Evolutionary conservation across 805 yeast genomes (phyloP).

Genomic region (Saccharomycopsis oosterbeekiorum): DNA sequence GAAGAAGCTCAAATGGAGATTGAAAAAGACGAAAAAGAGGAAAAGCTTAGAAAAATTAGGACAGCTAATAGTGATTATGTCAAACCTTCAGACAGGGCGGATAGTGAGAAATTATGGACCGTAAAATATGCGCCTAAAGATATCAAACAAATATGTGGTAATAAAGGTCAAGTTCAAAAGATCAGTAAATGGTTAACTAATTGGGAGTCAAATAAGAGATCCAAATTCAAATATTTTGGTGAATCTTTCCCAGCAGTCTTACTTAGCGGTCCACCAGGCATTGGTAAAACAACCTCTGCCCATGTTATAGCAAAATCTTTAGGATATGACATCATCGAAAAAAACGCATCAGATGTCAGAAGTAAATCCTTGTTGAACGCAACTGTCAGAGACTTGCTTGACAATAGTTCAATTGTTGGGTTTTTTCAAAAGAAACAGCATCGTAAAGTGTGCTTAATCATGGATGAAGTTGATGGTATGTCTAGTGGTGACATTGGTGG

Average conservation of each 20-base stretch:
- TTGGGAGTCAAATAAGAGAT: conserved; percentile 50
- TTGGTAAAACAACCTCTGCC: conserved; percentile 85
- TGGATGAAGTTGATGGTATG: conserved; percentile 99
- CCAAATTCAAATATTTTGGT: conserved; percentile 47
- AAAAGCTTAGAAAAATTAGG: conserved; percentile 23
- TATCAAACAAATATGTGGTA: conserved; percentile 79
- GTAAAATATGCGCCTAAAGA: conserved; percentile 81
- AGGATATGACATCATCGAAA: conserved; percentile 72
- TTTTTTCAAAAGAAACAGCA: conserved; percentile 47
- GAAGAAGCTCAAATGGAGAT: conserved; percentile 42
- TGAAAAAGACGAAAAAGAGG: conserved; percentile 33
- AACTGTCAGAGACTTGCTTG: conserved; percentile 59
- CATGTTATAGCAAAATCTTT: conserved; percentile 76
- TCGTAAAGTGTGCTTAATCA: conserved; percentile 62
- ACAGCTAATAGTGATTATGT: conserved; percentile 18
- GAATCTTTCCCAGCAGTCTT: conserved; percentile 74
- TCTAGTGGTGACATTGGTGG: conserved; percentile 99
- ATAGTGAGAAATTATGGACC: conserved; percentile 78
- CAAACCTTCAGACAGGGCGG: conserved; percentile 31
- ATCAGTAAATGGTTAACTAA: conserved; percentile 63
- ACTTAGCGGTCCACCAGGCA: conserved; percentile 88
- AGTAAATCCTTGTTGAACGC: conserved; percentile 67
- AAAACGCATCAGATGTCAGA: conserved; percentile 83
- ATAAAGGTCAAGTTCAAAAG: conserved; percentile 61
- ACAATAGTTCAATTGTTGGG: conserved; percentile 78